Evolutionary conservation across 148 eudicot species (phyloP).

Genomic region (Pharnaceum exiguum): DNA sequence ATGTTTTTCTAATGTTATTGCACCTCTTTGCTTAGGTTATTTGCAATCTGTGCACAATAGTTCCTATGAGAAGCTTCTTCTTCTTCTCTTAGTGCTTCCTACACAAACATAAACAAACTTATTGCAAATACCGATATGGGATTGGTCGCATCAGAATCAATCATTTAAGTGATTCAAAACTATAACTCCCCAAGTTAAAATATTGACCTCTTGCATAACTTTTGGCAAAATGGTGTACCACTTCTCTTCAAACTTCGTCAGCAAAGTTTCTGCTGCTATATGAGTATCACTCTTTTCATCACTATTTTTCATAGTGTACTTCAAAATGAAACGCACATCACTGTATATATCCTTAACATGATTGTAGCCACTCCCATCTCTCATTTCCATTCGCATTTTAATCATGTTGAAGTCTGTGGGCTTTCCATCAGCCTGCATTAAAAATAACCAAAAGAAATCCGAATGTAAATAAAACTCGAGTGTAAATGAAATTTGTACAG

Average conservation of each 20-base stretch:
- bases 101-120: constrained; percentile 6
- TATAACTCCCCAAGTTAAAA: neutral
- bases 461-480: neutral
- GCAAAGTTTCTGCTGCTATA: constrained; percentile 49
- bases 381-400: constrained; percentile 71
- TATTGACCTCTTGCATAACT: constrained; percentile 74
- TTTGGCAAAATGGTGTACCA: constrained; percentile 71
- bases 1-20: neutral
- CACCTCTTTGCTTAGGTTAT: constrained; percentile 47
- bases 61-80: constrained; percentile 49
- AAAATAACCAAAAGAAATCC: neutral
- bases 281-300: constrained; percentile 69
- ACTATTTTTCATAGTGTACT: constrained; percentile 74
- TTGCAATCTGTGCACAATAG: constrained; percentile 56
- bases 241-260: constrained; percentile 78
- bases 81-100: constrained; percentile 53
- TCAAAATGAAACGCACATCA: constrained; percentile 62
- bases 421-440: constrained; percentile 48
- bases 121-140: neutral
- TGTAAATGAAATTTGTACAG: neutral
- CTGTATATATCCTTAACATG: constrained; percentile 69
- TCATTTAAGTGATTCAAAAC: neutral
- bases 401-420: constrained; percentile 79
- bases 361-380: constrained; percentile 70
- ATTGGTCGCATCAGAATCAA: neutral